Evolutionary conservation across 305 asterid genomes (phyloP), one percentile per base, ranked within the genome.

Genomic region (Petunia hybrid): DNA sequence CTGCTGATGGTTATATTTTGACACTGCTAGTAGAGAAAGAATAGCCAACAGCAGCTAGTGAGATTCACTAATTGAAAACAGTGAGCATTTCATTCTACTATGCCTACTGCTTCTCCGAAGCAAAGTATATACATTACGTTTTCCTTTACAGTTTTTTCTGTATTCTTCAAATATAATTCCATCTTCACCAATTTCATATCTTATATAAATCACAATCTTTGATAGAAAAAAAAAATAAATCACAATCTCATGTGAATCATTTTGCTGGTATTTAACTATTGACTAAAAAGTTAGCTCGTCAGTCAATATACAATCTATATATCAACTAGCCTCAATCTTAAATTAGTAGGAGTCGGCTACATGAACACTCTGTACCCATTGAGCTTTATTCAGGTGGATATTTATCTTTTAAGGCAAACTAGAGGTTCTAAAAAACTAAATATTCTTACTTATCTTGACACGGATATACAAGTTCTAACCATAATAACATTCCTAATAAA

Each of bases 91-190:
- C 75, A n/a, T 3, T 40, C 55, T n/a, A 16, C 42, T 67, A 16
- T 42, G 75, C 75, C 55, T 42, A 51, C 48, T 65, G 12, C 68
- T 35, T 9, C 75, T 68, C 42, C 42, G 75, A 42, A 68, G 38
- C 55, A 42, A 68, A 41, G n/a, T 68, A 43, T 67, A 4, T 31
- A 35, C 8, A 40, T 8, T 16, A 61, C 13, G 7, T 61, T 60
- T 61, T 61, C 40, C 66, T 61, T 61, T 8, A 61, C 1, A 61
- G 66, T 3, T 8, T 61, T 57, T 61, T 61, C 14, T 39, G 1
- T 3, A 10, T 12, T 10, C 16, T 10, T 55, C 1, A 5, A 55
- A 10, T 12, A 55, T 55, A 14, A 55, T 55, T 12, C 13, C 16
- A 12, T 12, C 60, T 55, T 14, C 12, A 51, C 3, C 60, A 13